These are phyloP conservation scores for Maudiozyma turicensis DNA, from an alignment of 805 yeast genomes.

Conservation along the genomic window DNA sequence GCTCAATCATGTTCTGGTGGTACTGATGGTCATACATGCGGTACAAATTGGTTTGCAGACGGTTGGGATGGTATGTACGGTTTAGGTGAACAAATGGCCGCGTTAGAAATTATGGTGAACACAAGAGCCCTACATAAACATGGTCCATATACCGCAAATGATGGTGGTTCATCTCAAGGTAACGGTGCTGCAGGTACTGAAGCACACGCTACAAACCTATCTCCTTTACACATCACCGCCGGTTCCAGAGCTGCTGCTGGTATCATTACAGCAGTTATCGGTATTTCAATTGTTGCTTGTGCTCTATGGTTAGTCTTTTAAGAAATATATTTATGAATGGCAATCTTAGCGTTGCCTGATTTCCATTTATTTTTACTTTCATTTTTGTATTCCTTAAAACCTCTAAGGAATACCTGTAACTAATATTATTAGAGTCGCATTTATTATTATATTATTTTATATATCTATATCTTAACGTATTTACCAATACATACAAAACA, in stretches of 20 bases:
- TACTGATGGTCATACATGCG: slow-evolving; percentile 80
- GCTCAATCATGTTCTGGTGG: slow-evolving; percentile 84
- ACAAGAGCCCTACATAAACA: slow-evolving; percentile 30
- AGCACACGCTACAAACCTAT: slow-evolving; percentile 28
- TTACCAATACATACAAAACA: no score
- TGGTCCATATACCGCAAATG: slow-evolving; percentile 50
- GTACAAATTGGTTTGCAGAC: slow-evolving; percentile 57
- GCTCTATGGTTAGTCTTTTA: slow-evolving; percentile 37
- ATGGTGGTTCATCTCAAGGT: slow-evolving; percentile 67
- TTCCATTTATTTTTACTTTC: no score
- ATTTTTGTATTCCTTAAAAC: no score
- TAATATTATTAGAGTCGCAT: no score
- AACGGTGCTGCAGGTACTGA: slow-evolving; percentile 60
- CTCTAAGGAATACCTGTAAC: no score
- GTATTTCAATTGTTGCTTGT: slow-evolving; percentile 35
- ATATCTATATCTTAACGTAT: no score
- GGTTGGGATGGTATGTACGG: slow-evolving; percentile 73
- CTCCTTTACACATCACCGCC: slow-evolving; percentile 34
- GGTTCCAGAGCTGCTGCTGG: slow-evolving; percentile 63
- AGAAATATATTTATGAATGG: not conserved
- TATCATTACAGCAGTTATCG: slow-evolving; percentile 50
- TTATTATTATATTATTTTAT: no score
- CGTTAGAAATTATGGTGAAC: slow-evolving; percentile 54
- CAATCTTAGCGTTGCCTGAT: no score
- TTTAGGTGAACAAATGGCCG: slow-evolving; percentile 84